phyloP scores from a whole-genome alignment of 148 eudicot genomes.

The Rhododendron ferrugineum region DNA sequence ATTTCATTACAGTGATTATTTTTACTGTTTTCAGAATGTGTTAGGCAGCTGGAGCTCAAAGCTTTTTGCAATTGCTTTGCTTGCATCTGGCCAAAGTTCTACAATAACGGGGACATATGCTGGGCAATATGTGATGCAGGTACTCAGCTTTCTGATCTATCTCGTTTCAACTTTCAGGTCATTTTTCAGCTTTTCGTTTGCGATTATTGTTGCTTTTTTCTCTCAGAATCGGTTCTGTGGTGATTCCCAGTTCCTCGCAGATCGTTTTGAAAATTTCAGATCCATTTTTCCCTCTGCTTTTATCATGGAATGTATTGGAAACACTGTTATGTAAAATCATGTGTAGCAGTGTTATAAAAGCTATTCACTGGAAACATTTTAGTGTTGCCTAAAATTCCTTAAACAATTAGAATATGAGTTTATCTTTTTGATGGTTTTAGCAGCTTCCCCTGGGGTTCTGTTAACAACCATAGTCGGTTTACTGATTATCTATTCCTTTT shows the following conservation, averaged over 20 bases:
- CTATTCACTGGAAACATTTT: background rate
- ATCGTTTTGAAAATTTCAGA: background rate
- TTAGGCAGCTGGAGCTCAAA: conserved; percentile 99
- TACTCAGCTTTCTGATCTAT: conserved; percentile 14
- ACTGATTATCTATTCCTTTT: conserved; percentile 3
- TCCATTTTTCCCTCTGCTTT: background rate
- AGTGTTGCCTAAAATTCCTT: background rate
- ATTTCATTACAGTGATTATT: background rate
- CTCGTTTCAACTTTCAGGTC: background rate
- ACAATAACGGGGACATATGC: conserved; percentile 99
- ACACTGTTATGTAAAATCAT: background rate
- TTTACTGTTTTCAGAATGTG: conserved; percentile 53
- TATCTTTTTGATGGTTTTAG: background rate
- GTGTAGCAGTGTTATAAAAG: background rate
- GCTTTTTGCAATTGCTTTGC: conserved; percentile 86
- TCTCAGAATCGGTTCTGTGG: background rate
- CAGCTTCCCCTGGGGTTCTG: background rate
- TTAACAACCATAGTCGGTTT: background rate
- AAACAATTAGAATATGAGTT: background rate
- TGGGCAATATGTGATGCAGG: conserved; percentile 99
- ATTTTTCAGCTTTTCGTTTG: background rate
- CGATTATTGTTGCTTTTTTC: background rate
- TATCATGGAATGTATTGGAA: background rate
- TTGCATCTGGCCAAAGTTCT: conserved; percentile 99
- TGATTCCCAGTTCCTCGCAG: background rate